Conservation (phyloP, 2,329 filamentous ascomycete genomes). For the Drechslerella stenobrocha region DNA sequence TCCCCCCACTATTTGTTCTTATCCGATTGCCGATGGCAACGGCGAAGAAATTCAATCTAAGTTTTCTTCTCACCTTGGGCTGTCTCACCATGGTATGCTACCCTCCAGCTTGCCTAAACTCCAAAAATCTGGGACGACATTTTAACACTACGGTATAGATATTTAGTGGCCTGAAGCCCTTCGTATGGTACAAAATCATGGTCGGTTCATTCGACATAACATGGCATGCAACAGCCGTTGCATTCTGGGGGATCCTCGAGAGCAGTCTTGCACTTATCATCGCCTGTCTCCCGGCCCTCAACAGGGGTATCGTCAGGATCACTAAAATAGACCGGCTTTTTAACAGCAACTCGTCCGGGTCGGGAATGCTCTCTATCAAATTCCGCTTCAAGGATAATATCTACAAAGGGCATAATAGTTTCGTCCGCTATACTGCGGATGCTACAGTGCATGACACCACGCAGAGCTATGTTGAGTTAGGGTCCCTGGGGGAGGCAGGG, state of each 20-base stretch:
- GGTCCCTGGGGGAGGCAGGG: constrained; percentile 10
- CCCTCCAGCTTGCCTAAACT: not conserved
- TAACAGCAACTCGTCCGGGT: constrained; percentile 5
- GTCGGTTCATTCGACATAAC: constrained; percentile 41
- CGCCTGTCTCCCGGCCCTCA: constrained; percentile 29
- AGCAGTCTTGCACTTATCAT: constrained; percentile 30
- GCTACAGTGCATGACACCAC: constrained; percentile 29
- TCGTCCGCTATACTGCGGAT: constrained; percentile 37
- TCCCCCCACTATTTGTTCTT: constrained; percentile 33
- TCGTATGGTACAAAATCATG: constrained; percentile 32
- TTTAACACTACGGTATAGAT: constrained; percentile 3
- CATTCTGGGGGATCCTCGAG: constrained; percentile 37
- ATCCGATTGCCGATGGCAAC: constrained; percentile 21
- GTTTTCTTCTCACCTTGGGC: constrained; percentile 26
- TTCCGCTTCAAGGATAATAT: constrained; percentile 32
- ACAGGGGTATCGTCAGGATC: constrained; percentile 26
- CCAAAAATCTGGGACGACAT: not conserved
- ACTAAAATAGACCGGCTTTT: constrained; percentile 27
- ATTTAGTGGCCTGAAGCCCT: constrained; percentile 27
- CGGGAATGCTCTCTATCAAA: constrained; percentile 20
- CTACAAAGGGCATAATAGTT: constrained; percentile 33
- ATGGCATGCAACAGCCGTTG: constrained; percentile 32
- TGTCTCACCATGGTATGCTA: constrained; percentile 21
- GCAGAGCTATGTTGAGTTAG: constrained; percentile 30
- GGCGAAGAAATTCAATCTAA: constrained; percentile 36